Evolutionary conservation across 441 rosid species (phyloP).

Genomic region (Aleurites moluccanus): DNA sequence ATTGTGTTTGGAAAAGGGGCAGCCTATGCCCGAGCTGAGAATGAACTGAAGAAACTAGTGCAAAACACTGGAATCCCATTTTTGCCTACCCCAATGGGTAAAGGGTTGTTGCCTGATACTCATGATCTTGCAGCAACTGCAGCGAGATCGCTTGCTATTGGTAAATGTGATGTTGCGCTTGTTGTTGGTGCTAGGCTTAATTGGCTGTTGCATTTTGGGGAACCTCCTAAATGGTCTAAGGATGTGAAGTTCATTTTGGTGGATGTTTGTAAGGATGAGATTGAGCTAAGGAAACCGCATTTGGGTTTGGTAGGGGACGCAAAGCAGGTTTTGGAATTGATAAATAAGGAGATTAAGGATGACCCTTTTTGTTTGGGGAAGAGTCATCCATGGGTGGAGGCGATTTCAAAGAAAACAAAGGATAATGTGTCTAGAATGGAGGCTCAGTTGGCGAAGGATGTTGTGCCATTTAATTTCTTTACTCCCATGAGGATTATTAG

Average conservation of each 20-base stretch:
- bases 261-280: slow-evolving; percentile 75
- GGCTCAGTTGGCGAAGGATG: slow-evolving; percentile 74
- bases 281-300: slow-evolving; percentile 71
- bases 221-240: slow-evolving; percentile 83
- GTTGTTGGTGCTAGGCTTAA: slow-evolving; percentile 92
- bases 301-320: slow-evolving; percentile 86
- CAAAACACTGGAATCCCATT: slow-evolving; percentile 82
- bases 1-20: slow-evolving; percentile 94
- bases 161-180: slow-evolving; percentile 88
- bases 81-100: slow-evolving; percentile 95
- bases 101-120: slow-evolving; percentile 83
- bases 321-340: slow-evolving; percentile 53
- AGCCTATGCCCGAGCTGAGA: slow-evolving; percentile 76
- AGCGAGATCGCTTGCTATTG: slow-evolving; percentile 90
- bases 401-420: slow-evolving; percentile 57
- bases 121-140: slow-evolving; percentile 86
- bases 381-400: slow-evolving; percentile 79
- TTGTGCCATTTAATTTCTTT: slow-evolving; percentile 84
- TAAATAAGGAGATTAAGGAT: slow-evolving; percentile 79
- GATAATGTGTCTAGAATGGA: slow-evolving; percentile 82
- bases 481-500: slow-evolving; percentile 94
- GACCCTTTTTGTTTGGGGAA: slow-evolving; percentile 83
- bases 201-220: slow-evolving; percentile 96
- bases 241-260: slow-evolving; percentile 81
- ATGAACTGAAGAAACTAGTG: slow-evolving; percentile 63